These are phyloP conservation scores for Nakazawaea ernobii DNA, from an alignment of 805 yeast species.

Conservation along the genomic window DNA sequence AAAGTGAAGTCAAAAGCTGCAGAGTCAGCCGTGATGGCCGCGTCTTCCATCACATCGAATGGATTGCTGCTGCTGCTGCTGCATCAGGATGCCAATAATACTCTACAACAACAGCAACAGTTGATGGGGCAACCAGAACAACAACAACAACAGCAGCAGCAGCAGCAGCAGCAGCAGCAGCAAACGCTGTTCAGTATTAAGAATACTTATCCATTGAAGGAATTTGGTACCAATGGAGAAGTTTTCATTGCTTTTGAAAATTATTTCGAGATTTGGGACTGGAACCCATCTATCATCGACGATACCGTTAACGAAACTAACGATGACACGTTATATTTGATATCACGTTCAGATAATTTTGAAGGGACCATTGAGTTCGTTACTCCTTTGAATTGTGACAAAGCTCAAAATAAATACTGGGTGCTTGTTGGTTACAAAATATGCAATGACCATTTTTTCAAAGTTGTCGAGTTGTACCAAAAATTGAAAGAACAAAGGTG, in stretches of 20 bases:
- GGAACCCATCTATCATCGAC: conserved; percentile 23
- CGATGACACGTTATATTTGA: conserved; percentile 22
- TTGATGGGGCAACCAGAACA: no score
- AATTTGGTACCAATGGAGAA: conserved; percentile 34
- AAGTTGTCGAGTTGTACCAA: conserved; percentile 10
- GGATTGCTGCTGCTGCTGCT: neutral
- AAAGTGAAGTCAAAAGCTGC: conserved; percentile 6
- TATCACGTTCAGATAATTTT: conserved; percentile 15
- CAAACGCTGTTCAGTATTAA: neutral
- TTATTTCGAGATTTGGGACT: conserved; percentile 34
- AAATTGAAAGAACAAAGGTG: conserved; percentile 13
- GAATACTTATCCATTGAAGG: conserved; percentile 13
- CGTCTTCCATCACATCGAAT: conserved; percentile 1
- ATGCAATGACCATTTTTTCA: conserved; percentile 10
- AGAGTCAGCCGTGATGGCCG: conserved; percentile 4
- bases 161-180: neutral
- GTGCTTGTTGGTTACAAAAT: conserved; percentile 13
- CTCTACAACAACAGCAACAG: no score
- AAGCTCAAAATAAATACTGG: conserved; percentile 17
- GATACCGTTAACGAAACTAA: neutral
- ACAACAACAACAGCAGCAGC: neutral
- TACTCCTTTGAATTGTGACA: conserved; percentile 20
- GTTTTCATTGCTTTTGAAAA: conserved; percentile 23
- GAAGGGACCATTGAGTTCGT: conserved; percentile 13
- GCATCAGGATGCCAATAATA: no score